Base-by-base conservation (phyloP, 73 alveolate species). In the Symbiodinium natans region DNA sequence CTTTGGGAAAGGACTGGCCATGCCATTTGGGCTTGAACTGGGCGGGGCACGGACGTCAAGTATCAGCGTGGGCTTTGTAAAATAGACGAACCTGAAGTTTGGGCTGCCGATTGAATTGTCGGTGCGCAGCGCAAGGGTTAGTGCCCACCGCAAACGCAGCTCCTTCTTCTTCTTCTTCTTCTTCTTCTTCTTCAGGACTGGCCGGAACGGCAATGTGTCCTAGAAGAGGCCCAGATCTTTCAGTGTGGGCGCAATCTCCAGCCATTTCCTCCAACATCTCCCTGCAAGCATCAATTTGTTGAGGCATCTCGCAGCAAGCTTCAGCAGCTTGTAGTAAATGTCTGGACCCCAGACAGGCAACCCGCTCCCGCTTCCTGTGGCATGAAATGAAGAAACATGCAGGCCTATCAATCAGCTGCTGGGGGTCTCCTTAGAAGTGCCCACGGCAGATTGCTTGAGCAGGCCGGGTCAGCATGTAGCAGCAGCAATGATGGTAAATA, bases 361-460 rank as follows among this genome's bases (percentile, higher is more conserved):
- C 71, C 71, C 23, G 71, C 71, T 23, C 17, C 71, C 17, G 71
- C 23, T 52, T 52, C 1, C n/a, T 29, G 31, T 23, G 31, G 71
- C 59, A 46, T 46, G 59, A 46, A 46, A 46, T 46, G 59, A 46
- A 46, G 1, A n/a, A n/a, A n/a, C n/a, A n/a, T 15, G 33, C 43
- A 80, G 92, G 98, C 98, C 9, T 92, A 92, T 38, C 98, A 92
- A 36, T 74, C 92, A 25, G 80, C 98, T 15, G 71, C 98, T 1
- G 98, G 92, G 19, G 98, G 98, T 17, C 68, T 92, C 42, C 83
- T 92, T 59, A 84, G 97, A n/a, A 90, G 82, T 77, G 98, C 98
- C 39, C 90, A 92, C 83, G n/a, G 73, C 92, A 38, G 83, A 48
- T 41, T 92, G 40, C 63, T 92, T 39, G 98, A 92, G 52, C 98